Evolutionary conservation across 495 filamentous ascomycete genomes (phyloP), one percentile per base, ranked within the genome.

Genomic region (Penicillium paxilli): DNA sequence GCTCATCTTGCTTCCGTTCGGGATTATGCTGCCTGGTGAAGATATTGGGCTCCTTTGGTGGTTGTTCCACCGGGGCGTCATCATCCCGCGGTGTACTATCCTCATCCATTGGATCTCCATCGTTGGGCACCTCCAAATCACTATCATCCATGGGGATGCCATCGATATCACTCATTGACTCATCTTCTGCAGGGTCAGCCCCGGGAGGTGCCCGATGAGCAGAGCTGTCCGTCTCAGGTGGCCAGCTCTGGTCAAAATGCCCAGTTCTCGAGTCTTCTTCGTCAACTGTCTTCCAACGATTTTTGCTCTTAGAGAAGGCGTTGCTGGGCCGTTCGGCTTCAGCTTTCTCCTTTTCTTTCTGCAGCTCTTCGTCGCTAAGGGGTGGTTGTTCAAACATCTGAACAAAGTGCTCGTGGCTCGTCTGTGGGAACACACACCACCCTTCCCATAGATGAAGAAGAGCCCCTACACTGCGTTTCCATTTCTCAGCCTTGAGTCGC

Each of bases 391-490:
- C 81, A 55, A 98, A 97, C 7, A 82, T 81, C 42, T 80, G 65
- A 33, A 80, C 80, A 58, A 98, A 92, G 47, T 83, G 74, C 55
- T 89, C 86, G 53, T 92, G 88, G 26, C 82, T 85, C 19, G 84
- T 80, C 37, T 87, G 81, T 2, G 87, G 84, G 61, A 98, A 98
- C 8, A 92, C 87, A 60, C 86, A 89, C 89, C 89, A 93, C 1
- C 85, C 86, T 71, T 96, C 91, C 94, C 94, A 98, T 40, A 92
- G 66, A 16, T 80, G 78, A 8, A 98, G 66, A 14, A 97, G 79
- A 19, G 70, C 67, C 1, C 82, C 83, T 6, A 98, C 83, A 53
- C 87, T 90, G 17, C 91, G 80, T 67, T 91, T 91, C 87, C 91
- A 98, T 66, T 96, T 96, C 59, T 96, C 91, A 12, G 88, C 86